Evolutionary conservation across 805 yeast species (phyloP).

Genomic region (Candida nitratophila): DNA sequence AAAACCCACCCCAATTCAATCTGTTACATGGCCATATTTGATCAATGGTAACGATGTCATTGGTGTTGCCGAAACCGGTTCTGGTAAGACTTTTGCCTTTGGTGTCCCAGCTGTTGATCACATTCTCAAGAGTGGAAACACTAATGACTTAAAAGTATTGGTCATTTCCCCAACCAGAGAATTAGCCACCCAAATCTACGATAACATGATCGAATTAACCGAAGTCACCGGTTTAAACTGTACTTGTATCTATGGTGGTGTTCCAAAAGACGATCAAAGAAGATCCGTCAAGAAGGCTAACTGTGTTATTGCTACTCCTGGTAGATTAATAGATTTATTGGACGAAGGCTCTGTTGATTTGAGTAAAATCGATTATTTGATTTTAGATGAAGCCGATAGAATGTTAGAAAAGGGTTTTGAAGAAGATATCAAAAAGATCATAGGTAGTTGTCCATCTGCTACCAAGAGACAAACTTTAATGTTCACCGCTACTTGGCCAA

Average conservation of each 20-base stretch:
- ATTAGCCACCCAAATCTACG: conserved; percentile 88
- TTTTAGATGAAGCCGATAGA: conserved; percentile 96
- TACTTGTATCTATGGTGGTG: conserved; percentile 95
- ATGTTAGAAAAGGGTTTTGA: conserved; percentile 98
- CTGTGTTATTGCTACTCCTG: conserved; percentile 96
- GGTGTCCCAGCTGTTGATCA: conserved; percentile 94
- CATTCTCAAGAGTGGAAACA: conserved; percentile 36
- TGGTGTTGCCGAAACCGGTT: conserved; percentile 96
- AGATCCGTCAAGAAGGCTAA: conserved; percentile 53
- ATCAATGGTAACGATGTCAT: conserved; percentile 86
- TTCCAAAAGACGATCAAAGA: conserved; percentile 89
- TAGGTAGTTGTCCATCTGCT: conserved; percentile 44
- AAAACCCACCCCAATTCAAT: conserved; percentile 92
- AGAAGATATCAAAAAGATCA: conserved; percentile 84
- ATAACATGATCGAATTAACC: conserved; percentile 65
- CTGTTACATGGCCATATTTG: conserved; percentile 86
- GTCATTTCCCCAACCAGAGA: conserved; percentile 97
- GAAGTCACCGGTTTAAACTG: conserved; percentile 56
- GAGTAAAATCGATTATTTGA: conserved; percentile 63
- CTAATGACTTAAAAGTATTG: conserved; percentile 60
- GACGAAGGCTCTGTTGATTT: conserved; percentile 81
- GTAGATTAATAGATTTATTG: conserved; percentile 84
- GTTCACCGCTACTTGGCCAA: conserved; percentile 99
- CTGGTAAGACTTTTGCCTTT: conserved; percentile 96
- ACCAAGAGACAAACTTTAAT: conserved; percentile 78